Conservation (phyloP, 495 filamentous ascomycete genomes). For the Neurospora sp. region DNA sequence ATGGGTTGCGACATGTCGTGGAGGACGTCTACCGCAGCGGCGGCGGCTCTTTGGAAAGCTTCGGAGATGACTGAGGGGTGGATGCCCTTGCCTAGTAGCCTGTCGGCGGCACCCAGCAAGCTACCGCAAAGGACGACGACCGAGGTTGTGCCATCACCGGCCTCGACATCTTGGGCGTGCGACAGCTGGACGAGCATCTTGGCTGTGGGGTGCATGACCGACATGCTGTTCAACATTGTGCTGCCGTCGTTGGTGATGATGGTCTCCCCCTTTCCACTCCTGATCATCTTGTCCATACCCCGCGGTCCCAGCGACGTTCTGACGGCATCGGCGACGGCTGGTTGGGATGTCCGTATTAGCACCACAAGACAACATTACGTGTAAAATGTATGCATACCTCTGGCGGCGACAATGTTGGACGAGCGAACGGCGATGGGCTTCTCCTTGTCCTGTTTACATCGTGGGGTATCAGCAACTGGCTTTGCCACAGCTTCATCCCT, state of each 20-base stretch:
- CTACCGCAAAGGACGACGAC: conserved; percentile 96
- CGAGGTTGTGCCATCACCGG: conserved; percentile 95
- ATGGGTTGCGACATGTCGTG: conserved; percentile 95
- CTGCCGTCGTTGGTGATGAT: conserved; percentile 99
- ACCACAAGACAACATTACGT: background rate
- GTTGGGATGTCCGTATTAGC: background rate
- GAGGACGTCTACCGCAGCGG: conserved; percentile 75
- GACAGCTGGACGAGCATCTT: conserved; percentile 98
- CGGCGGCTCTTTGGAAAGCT: conserved; percentile 90
- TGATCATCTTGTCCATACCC: conserved; percentile 98
- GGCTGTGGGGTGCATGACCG: conserved; percentile 94
- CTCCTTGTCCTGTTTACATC: conserved; percentile 70
- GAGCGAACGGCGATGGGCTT: conserved; percentile 94
- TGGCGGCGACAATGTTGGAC: conserved; percentile 91
- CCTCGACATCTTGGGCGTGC: conserved; percentile 95
- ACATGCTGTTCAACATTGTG: conserved; percentile 97
- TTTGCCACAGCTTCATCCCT: background rate
- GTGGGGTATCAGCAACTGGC: conserved; percentile 31
- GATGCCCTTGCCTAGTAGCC: conserved; percentile 81
- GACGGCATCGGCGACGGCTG: conserved; percentile 94
- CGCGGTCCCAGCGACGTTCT: conserved; percentile 56
- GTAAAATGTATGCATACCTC: conserved; percentile 50
- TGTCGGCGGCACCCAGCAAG: conserved; percentile 85
- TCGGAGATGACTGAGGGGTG: conserved; percentile 97
- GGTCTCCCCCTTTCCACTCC: conserved; percentile 90